Base-by-base conservation (phyloP, 495 filamentous ascomycete genomes). In the Parathielavia hyrcaniae region DNA sequence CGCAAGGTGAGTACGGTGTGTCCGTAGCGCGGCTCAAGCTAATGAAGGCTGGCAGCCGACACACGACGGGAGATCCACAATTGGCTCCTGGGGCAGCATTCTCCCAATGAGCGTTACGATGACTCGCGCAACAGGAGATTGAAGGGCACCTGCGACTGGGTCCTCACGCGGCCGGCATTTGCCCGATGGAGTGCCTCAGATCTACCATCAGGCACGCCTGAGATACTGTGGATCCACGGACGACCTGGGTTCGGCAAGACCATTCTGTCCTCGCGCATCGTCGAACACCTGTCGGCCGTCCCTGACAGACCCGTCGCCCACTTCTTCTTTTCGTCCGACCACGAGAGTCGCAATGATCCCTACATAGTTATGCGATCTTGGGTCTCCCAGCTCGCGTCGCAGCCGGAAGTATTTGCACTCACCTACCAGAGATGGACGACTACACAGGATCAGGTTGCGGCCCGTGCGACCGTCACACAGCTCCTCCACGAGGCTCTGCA, bases 211-310 rank as follows among this genome's bases (percentile, higher is more conserved):
- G n/a, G n/a, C n/a, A n/a, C n/a, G n/a, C n/a, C n/a, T n/a, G 34
- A 35, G 34, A 40, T 40, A 12, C 16, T 40, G 11, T 40, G 38
- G 38, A 40, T 40, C 16, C 38, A 40, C 38, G 38, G 38, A 40
- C 38, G 11, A 40, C 38, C 38, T 40, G 38, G 38, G 38, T 40
- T 40, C n/a, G 38, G 38, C 38, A 40, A 40, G 38, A 40, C 38
- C 38, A 40, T 44, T 44, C 41, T 44, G 41, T 44, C 41, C 41
- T 44, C 41, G 41, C 41, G 41, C 14, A 44, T 44, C 41, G 41
- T 44, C 41, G 41, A 44, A 20, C 41, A 44, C 41, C 16, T 44
- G n/a, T 44, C 14, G 41, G 41, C 41, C 41, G 19, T 44, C 41
- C 16, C 41, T 44, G 19, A 44, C 19, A 44, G 16, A 44, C 19